Percentiles rank a stretch among this genome's conserved stretches.
phyloP scores from a whole-genome alignment of 768 basidiomycete species.

The Porphyrellus cyaneotinctus region DNA sequence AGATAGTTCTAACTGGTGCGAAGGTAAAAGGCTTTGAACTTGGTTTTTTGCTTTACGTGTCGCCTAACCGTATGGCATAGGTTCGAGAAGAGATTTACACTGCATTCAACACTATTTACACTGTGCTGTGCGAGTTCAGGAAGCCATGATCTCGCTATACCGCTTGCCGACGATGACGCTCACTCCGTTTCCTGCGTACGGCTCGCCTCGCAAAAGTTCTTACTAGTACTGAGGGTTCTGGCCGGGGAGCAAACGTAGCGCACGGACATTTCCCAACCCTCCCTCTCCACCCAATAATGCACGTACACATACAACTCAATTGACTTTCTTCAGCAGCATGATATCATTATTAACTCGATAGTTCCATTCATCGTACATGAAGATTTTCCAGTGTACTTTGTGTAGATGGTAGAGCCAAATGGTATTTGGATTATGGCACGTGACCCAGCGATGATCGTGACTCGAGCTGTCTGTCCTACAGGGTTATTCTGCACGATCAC shows the following conservation, averaged over 20 bases:
- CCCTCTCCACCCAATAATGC: conserved; percentile 28
- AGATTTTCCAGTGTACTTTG: not conserved
- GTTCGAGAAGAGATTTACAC: conserved; percentile 99
- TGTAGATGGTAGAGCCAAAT: conserved; percentile 4
- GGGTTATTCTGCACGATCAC: too few species aligned
- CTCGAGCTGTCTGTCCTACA: not conserved
- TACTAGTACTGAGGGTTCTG: conserved; percentile 28
- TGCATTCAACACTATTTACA: conserved; percentile 99
- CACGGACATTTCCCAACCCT: conserved; percentile 33
- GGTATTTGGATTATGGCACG: not conserved
- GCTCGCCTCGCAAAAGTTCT: conserved; percentile 10
- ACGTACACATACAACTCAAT: conserved; percentile 19
- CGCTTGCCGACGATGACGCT: conserved; percentile 3
- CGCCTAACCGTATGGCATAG: conserved; percentile 35
- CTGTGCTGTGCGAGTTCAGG: conserved; percentile 92
- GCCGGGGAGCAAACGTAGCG: conserved; percentile 35
- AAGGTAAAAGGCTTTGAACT: conserved; percentile 63
- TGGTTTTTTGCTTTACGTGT: too few species aligned
- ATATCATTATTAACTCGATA: conserved; percentile 26
- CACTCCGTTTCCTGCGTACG: not conserved
- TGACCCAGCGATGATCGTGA: not conserved
- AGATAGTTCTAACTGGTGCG: conserved; percentile 97
- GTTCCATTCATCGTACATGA: conserved; percentile 12
- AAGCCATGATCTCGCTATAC: conserved; percentile 50
- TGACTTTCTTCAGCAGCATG: conserved; percentile 22